Base-by-base conservation (phyloP, 805 yeast species). In the Metschnikowia cubensis region DNA sequence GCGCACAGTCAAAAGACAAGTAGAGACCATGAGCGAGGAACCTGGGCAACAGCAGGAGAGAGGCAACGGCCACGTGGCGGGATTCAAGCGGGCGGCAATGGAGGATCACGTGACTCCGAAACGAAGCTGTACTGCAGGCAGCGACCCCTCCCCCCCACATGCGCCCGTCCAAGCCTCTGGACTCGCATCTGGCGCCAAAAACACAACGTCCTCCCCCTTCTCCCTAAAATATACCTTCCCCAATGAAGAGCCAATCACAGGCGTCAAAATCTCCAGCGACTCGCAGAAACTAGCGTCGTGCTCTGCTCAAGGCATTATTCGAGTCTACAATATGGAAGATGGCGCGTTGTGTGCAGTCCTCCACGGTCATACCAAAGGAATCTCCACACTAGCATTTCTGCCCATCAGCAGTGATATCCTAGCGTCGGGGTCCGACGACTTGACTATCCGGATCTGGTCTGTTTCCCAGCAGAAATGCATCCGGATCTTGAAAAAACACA, bases 351-450 rank as follows among this genome's bases (percentile, higher is more conserved):
- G 35, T 5, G 51, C 57, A 6, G 36, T 70, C 13, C 58, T 78
- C 36, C 50, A 52, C 8, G 91, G 90, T 1, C 96, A 92, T 62
- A 64, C 79, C 1, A 74, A 67, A 25, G 94, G 96, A 1, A 73
- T 92, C 2, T 85, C 91, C 13, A 90, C 85, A 52, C 58, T 94
- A 0, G 78, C 81, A 35, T 92, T 90, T 82, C 81, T 91, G 1
- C 91, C 92, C 2, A 63, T 70, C 37, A 84, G 87, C 63, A 77
- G 86, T 11, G 71, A 74, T 46, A 80, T 85, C 45, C 52, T 92
- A 6, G 97, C 96, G 1, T 81, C 96, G 0, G 94, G 86, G 1
- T 85, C 96, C 0, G 97, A 92, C 63, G 99, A 92, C 65, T 73
- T 82, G 53, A 83, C 95, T 0, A 76, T 90, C 6, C 74, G 90